Conservation (phyloP, 1,284 basidiomycete species). For the Ustilago bromivora region DNA sequence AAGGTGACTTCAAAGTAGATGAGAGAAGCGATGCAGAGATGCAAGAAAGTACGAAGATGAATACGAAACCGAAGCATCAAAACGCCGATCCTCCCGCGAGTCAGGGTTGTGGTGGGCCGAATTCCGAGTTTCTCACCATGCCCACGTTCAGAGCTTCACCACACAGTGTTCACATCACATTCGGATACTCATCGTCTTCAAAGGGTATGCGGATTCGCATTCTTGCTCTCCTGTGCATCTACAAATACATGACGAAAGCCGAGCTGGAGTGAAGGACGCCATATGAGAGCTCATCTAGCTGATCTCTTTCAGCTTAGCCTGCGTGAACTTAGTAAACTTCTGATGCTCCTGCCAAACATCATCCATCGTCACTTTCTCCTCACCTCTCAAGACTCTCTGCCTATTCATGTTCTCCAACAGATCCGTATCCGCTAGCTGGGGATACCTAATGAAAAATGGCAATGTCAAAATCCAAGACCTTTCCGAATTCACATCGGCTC, state of each 20-base stretch:
- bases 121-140: constrained; percentile 7
- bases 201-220: not conserved
- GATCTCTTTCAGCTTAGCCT: constrained; percentile 39
- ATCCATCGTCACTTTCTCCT: constrained; percentile 34
- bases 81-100: not conserved
- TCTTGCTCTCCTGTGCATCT: not conserved
- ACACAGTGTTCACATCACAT: not conserved
- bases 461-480: constrained; percentile 44
- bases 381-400: constrained; percentile 18
- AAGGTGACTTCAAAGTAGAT: not conserved
- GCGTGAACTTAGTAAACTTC: constrained; percentile 18
- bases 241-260: not conserved
- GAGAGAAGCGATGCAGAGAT: not conserved
- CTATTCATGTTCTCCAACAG: constrained; percentile 39
- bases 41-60: not conserved
- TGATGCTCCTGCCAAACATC: constrained; percentile 47
- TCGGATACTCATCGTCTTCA: not conserved
- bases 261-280: not conserved
- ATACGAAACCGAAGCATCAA: not conserved
- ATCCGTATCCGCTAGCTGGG: constrained; percentile 35
- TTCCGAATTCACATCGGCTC: constrained; percentile 40
- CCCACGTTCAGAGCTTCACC: not conserved
- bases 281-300: not conserved
- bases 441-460: constrained; percentile 53
- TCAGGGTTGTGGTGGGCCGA: constrained; percentile 6